Conservation (phyloP, 257 asterid species). For the Coffea eugenioides region DNA sequence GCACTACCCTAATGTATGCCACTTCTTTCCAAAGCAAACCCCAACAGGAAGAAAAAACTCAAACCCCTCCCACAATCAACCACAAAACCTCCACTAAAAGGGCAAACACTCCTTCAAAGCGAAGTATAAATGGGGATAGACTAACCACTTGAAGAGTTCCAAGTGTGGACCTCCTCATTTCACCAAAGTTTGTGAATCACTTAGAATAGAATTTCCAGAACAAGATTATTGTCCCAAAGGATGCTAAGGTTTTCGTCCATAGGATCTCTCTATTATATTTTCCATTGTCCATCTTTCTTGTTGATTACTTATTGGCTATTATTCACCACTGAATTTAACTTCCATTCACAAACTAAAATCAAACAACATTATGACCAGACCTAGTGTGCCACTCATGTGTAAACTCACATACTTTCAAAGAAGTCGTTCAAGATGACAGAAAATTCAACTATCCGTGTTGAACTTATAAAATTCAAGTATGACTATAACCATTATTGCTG, state of each 20-base stretch:
- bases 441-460: background rate
- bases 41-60: no score
- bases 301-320: background rate
- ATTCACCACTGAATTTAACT: background rate
- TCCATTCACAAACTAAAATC: background rate
- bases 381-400: background rate
- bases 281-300: background rate
- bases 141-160: background rate
- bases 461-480: background rate
- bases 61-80: background rate
- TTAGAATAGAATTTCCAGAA: background rate
- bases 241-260: background rate
- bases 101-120: background rate
- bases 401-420: background rate
- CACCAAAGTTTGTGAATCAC: background rate
- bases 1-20: background rate
- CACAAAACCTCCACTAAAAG: background rate
- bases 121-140: background rate
- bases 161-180: background rate
- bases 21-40: background rate
- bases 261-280: background rate
- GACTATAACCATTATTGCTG: background rate
- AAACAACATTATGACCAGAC: background rate
- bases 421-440: background rate
- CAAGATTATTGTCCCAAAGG: background rate